Base-by-base conservation (phyloP, 2,329 filamentous ascomycete genomes). In the Hymenoscyphus repandus region DNA sequence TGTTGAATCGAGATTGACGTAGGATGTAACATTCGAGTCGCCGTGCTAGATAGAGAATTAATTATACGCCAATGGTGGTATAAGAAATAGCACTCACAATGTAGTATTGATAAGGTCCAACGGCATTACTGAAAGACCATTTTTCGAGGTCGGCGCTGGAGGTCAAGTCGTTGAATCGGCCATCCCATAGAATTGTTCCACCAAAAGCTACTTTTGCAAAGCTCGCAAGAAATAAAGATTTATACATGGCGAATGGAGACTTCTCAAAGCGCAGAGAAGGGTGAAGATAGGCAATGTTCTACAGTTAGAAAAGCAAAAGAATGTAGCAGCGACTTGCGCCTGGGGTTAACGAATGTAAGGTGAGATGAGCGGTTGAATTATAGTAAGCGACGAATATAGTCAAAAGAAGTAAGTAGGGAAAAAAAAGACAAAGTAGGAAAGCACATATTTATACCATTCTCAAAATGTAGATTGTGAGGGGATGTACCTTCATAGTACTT, bases 51-150 rank as follows among this genome's bases (percentile, higher is more conserved):
- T 36, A 12, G 15, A 43, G 5, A 30, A 30, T 43, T n/a, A 31
- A 6, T 27, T 43, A 2, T 6, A 30, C 10, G 10, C 27, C 27
- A 6, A 43, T 43, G 18, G 6, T 27, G 27, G 18, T 20, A 27
- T 15, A 30, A 33, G 17, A 1, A 17, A 20, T 18, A 12, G 6
- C 9, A 37, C 44, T 34, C 13, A 51, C 49, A 66, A 86, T 87
- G 71, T 87, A 87, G 73, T 85, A 88, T 67, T 88, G 83, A 69
- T 85, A 88, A 0, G 80, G 76, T 1, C 80, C 80, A 60, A 84
- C 78, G 66, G 82, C 78, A 67, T 80, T 85, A 22, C 73, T 73
- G 76, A 78, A 86, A 5, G 77, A 81, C 82, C 82, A 85, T 32
- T 75, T 74, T 61, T 74, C 70, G 32, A 85, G 72, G 62, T 83